Evolutionary conservation across 805 yeast genomes (phyloP).

Genomic region (Hanseniaspora clermontiae): DNA sequence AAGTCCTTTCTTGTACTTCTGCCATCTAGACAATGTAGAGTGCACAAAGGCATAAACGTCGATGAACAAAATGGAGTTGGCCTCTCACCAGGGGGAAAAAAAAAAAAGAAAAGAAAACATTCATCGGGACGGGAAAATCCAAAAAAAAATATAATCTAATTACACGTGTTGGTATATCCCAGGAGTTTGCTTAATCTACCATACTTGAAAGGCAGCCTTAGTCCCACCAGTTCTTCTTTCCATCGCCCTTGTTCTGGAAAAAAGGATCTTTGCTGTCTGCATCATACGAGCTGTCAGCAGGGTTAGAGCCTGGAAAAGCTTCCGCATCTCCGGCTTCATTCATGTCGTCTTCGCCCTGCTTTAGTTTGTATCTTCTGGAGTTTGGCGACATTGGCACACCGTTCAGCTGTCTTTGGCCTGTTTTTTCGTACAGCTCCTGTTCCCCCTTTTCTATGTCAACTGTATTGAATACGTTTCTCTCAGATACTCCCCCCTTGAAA

Average conservation of each 20-base stretch:
- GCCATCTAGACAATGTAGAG: too few relatives aligned
- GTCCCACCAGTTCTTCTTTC: not conserved
- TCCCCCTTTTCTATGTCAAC: slow-evolving; percentile 9
- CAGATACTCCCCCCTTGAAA: slow-evolving; percentile 29
- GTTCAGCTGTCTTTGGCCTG: slow-evolving; percentile 2
- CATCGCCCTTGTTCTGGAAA: not conserved
- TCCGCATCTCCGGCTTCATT: not conserved
- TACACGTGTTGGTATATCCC: too few relatives aligned
- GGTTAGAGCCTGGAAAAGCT: too few relatives aligned
- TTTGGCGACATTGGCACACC: slow-evolving; percentile 2
- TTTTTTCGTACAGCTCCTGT: slow-evolving; percentile 3
- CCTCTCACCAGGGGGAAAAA: too few relatives aligned
- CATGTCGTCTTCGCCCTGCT: not conserved
- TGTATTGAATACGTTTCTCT: slow-evolving; percentile 17
- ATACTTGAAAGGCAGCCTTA: not conserved
- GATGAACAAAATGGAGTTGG: not conserved
- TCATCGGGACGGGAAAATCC: too few relatives aligned
- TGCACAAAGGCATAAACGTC: too few relatives aligned
- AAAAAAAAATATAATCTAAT: too few relatives aligned
- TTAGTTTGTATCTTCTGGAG: not conserved
- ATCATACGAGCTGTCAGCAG: not conserved
- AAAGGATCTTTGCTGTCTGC: slow-evolving; percentile 21
- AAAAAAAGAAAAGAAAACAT: not conserved
- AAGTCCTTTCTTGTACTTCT: too few relatives aligned
- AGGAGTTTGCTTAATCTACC: too few relatives aligned